Evolutionary conservation across 805 yeast genomes (phyloP).

Genomic region (Wickerhamomyces pijperi): DNA sequence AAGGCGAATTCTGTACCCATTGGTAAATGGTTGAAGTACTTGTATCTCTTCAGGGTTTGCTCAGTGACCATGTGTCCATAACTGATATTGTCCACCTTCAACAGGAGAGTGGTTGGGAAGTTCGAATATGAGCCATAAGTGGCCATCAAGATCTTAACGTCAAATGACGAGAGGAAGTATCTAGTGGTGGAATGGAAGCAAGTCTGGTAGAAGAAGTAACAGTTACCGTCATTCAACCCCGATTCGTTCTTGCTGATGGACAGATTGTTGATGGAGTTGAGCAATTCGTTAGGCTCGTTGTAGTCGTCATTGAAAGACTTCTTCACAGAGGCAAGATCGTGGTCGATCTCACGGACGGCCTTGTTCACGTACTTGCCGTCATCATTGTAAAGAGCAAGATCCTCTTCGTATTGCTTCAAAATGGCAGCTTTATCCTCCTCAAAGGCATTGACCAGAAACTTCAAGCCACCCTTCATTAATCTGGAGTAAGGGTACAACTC

Average conservation of each 20-base stretch:
- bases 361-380: constrained; percentile 39
- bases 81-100: constrained; percentile 58
- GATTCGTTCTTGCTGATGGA: constrained; percentile 8
- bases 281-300: constrained; percentile 11
- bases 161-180: constrained; percentile 68
- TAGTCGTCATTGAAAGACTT: constrained; percentile 18
- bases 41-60: constrained; percentile 46
- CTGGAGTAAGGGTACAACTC: constrained; percentile 44
- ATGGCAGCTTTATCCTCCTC: constrained; percentile 50
- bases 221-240: constrained; percentile 25
- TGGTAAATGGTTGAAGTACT: constrained; percentile 75
- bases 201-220: constrained; percentile 71
- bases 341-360: constrained; percentile 47
- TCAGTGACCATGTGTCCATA: constrained; percentile 55
- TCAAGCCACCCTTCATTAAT: constrained; percentile 52
- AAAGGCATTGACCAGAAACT: constrained; percentile 42
- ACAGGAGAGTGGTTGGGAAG: constrained; percentile 57
- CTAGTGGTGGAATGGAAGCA: constrained; percentile 55
- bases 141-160: constrained; percentile 57
- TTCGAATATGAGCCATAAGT: constrained; percentile 50
- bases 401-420: constrained; percentile 39
- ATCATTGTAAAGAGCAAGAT: constrained; percentile 48
- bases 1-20: constrained; percentile 76
- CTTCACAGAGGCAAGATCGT: constrained; percentile 29
- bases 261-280: constrained; percentile 6